A percentile compares a stretch with the other conserved stretches of the same genome.
Conservation (phyloP, 257 asterid genomes). For the Perilla frutescens region DNA sequence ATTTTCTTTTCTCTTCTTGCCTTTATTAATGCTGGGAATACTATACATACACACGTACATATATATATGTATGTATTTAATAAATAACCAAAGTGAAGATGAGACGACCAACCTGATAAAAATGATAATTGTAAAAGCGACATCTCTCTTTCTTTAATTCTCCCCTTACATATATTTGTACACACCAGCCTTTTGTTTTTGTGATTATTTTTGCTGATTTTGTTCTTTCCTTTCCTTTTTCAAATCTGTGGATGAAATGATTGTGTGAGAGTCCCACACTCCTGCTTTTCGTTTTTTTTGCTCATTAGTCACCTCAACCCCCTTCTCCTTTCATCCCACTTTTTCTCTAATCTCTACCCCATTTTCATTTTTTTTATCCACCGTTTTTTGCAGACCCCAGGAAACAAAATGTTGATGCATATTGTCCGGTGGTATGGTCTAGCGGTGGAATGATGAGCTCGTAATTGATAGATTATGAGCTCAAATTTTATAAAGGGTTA, state of each 20-base stretch:
- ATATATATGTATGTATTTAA: neutral
- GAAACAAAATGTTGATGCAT: slow-evolving; percentile 16
- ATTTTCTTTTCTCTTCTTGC: slow-evolving; percentile 34
- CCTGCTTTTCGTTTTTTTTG: neutral
- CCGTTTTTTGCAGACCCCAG: slow-evolving; percentile 13
- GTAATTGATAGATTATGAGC: no score
- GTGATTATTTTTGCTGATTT: slow-evolving; percentile 22
- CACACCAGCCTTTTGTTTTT: slow-evolving; percentile 46
- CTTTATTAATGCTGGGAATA: slow-evolving; percentile 33
- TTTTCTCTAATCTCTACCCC: slow-evolving; percentile 27
- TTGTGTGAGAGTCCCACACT: slow-evolving; percentile 27
- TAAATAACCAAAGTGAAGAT: slow-evolving; percentile 21
- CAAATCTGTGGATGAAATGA: slow-evolving; percentile 24
- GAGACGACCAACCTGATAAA: slow-evolving; percentile 32
- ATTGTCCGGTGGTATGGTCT: neutral
- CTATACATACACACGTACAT: neutral
- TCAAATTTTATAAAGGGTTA: no score
- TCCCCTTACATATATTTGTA: neutral
- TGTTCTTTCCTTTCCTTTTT: slow-evolving; percentile 29
- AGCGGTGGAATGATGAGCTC: no score
- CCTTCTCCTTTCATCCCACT: slow-evolving; percentile 1
- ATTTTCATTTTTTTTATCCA: neutral
- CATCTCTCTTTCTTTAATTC: slow-evolving; percentile 18
- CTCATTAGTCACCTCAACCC: slow-evolving; percentile 16
- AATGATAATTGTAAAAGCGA: slow-evolving; percentile 34